Percentiles rank a stretch among this genome's conserved stretches.
Evolutionary conservation across 345 rosid genomes (phyloP).

Genomic region (Lumnitzera littorea): DNA sequence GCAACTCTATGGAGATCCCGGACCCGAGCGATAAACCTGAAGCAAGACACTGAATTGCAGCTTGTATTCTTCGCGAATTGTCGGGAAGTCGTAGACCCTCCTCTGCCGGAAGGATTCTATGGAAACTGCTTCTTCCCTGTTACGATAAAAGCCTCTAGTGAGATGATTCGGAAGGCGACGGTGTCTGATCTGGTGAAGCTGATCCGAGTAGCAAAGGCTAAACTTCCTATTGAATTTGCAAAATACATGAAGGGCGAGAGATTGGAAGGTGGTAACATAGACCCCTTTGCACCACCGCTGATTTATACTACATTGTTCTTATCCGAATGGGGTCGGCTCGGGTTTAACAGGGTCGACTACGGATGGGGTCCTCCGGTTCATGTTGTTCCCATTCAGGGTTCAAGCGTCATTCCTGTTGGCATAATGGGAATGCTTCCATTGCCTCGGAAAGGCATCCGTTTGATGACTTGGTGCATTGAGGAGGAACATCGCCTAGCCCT

Average conservation of each 20-base stretch:
- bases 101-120: slow-evolving; percentile 54
- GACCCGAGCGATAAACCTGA: slow-evolving; percentile 25
- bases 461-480: slow-evolving; percentile 71
- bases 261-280: slow-evolving; percentile 12
- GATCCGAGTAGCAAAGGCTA: slow-evolving; percentile 38
- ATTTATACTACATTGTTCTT: slow-evolving; percentile 46
- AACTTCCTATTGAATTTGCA: slow-evolving; percentile 33
- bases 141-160: slow-evolving; percentile 29
- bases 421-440: slow-evolving; percentile 48
- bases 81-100: slow-evolving; percentile 39
- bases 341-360: slow-evolving; percentile 53
- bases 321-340: slow-evolving; percentile 60
- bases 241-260: slow-evolving; percentile 29
- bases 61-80: slow-evolving; percentile 69
- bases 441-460: slow-evolving; percentile 44
- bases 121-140: slow-evolving; percentile 72
- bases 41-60: slow-evolving; percentile 18
- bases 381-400: slow-evolving; percentile 51
- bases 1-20: slow-evolving; percentile 44
- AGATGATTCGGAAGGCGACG: slow-evolving; percentile 20
- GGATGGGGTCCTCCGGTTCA: slow-evolving; percentile 54
- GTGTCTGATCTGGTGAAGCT: slow-evolving; percentile 30
- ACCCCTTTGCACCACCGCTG: slow-evolving; percentile 51
- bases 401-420: slow-evolving; percentile 45
- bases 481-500: slow-evolving; percentile 33